Conservation (phyloP, 1,139 yeast species). For the Trichomonascaceae sp. region DNA sequence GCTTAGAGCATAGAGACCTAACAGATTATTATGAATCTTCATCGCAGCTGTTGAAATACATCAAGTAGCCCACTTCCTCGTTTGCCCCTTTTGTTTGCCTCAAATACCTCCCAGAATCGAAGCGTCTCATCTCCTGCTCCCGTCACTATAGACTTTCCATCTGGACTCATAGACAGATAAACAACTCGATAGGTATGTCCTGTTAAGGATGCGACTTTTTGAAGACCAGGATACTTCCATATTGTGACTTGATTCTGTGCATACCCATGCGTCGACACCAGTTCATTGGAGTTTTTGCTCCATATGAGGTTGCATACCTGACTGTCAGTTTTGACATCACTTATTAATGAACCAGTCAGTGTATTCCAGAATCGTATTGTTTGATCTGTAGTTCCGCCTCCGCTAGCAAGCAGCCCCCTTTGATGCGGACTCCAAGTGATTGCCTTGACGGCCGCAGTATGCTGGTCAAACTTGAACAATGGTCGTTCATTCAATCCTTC, state of each 20-base stretch:
- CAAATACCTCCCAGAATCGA: conserved; percentile 89
- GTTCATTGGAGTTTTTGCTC: conserved; percentile 87
- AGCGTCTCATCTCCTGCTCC: conserved; percentile 99
- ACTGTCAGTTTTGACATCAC: conserved; percentile 87
- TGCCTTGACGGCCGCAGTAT: conserved; percentile 93
- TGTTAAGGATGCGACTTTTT: conserved; percentile 85
- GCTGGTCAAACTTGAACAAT: conserved; percentile 68
- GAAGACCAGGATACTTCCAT: conserved; percentile 93
- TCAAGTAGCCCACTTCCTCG: conserved; percentile 58
- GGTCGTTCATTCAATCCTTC: conserved; percentile 73
- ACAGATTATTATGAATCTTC: conserved; percentile 13
- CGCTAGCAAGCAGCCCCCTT: conserved; percentile 86
- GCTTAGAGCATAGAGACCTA: neutral
- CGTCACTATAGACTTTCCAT: conserved; percentile 95
- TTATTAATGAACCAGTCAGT: conserved; percentile 61
- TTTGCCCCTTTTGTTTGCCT: conserved; percentile 52
- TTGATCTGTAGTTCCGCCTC: conserved; percentile 96
- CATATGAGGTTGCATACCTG: conserved; percentile 93
- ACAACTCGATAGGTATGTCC: conserved; percentile 93
- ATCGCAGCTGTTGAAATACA: conserved; percentile 73
- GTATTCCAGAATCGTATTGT: conserved; percentile 92
- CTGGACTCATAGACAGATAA: conserved; percentile 88
- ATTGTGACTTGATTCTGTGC: conserved; percentile 85
- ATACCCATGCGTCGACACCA: conserved; percentile 93
- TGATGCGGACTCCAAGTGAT: conserved; percentile 98